Evolutionary conservation across 371 early-diverging fungal species (phyloP).

Genomic region (Apophysomyces sp.): DNA sequence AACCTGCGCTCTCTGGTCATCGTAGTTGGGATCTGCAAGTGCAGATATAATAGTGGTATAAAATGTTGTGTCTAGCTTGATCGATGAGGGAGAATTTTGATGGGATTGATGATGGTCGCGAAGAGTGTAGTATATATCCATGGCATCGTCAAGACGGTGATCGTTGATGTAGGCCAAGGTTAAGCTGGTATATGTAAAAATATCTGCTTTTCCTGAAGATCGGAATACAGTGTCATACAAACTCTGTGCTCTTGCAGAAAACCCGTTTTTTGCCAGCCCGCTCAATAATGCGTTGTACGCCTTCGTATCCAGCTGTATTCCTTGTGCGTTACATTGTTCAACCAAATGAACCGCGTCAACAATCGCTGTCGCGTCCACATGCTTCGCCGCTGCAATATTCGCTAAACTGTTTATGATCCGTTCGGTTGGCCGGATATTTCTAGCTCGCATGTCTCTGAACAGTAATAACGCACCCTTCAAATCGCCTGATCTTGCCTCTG

Average conservation of each 20-base stretch:
- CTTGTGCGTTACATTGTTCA: not conserved
- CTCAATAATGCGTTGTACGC: slow-evolving; percentile 31
- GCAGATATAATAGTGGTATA: slow-evolving; percentile 23
- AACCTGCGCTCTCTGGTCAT: not conserved
- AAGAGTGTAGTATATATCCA: slow-evolving; percentile 45
- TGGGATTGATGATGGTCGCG: slow-evolving; percentile 24
- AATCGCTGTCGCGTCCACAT: slow-evolving; percentile 1
- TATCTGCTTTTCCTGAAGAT: slow-evolving; percentile 22
- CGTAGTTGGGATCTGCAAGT: slow-evolving; percentile 9
- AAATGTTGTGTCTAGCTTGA: slow-evolving; percentile 22
- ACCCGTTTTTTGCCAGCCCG: slow-evolving; percentile 30
- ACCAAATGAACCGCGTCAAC: not conserved
- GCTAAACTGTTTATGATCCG: slow-evolving; percentile 32
- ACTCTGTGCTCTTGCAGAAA: slow-evolving; percentile 36
- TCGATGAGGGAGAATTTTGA: not conserved
- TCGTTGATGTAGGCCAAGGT: slow-evolving; percentile 45
- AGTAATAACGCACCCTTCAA: slow-evolving; percentile 28
- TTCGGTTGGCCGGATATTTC: slow-evolving; percentile 29
- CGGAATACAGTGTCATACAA: slow-evolving; percentile 38
- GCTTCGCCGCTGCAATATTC: slow-evolving; percentile 14
- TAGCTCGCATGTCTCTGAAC: slow-evolving; percentile 37
- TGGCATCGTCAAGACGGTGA: slow-evolving; percentile 32
- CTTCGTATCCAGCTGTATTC: slow-evolving; percentile 3
- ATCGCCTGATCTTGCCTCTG: slow-evolving; percentile 30
- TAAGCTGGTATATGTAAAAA: slow-evolving; percentile 33